phyloP scores from a whole-genome alignment of 129 eudicot genomes.

The Lactuca sativa region DNA sequence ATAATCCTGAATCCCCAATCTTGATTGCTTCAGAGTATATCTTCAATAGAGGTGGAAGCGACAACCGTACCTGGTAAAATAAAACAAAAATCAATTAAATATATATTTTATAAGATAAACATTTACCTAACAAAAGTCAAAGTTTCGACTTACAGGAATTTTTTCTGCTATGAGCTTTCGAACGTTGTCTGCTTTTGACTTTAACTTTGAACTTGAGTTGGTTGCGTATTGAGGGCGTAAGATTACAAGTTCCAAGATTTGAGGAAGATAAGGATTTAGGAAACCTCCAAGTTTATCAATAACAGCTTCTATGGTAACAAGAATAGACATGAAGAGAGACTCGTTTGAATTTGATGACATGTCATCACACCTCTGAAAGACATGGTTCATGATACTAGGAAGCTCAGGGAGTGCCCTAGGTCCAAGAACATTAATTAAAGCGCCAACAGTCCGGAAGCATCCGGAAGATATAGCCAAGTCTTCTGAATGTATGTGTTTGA shows the following conservation, averaged over 20 bases:
- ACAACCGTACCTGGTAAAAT: slow-evolving; percentile 58
- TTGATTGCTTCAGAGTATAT: slow-evolving; percentile 59
- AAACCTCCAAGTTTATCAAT: slow-evolving; percentile 82
- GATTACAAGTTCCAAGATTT: slow-evolving; percentile 60
- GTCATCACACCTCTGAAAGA: slow-evolving; percentile 45
- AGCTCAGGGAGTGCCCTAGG: slow-evolving; percentile 80
- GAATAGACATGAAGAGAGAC: slow-evolving; percentile 52
- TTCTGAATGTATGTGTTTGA: slow-evolving; percentile 54
- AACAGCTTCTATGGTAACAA: slow-evolving; percentile 71
- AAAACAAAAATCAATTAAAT: background rate
- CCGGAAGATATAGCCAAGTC: slow-evolving; percentile 50
- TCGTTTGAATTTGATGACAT: slow-evolving; percentile 39
- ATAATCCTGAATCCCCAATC: slow-evolving; percentile 64
- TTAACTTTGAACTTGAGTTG: slow-evolving; percentile 46
- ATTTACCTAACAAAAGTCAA: background rate
- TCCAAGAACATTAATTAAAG: slow-evolving; percentile 77
- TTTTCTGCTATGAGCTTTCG: slow-evolving; percentile 63
- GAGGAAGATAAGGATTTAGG: slow-evolving; percentile 71
- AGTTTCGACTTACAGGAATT: slow-evolving; percentile 62
- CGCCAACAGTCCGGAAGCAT: slow-evolving; percentile 80
- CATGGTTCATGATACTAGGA: slow-evolving; percentile 69
- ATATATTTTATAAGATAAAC: background rate
- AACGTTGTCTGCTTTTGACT: slow-evolving; percentile 68
- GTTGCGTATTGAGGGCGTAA: slow-evolving; percentile 55
- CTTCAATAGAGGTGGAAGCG: slow-evolving; percentile 62